Base-by-base conservation (phyloP, 164 flowering plant species). In the Annona cherimola region DNA sequence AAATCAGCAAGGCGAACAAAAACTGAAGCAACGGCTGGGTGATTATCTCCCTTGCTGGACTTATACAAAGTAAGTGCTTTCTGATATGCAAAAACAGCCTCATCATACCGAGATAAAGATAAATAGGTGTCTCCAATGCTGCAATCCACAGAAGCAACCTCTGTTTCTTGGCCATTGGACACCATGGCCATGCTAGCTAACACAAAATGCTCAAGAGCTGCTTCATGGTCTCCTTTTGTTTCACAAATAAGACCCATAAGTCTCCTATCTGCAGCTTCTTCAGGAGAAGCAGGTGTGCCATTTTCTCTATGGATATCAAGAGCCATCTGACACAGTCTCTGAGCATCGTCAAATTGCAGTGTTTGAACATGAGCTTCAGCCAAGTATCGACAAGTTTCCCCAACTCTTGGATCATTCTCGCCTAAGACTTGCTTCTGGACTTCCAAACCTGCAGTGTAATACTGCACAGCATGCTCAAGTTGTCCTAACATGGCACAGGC, bases 211-310 rank as follows among this genome's bases (percentile, higher is more conserved):
- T 95, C 99, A 63, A 95, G 92, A 67, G 99, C 98, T 61, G 87
- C 83, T 75, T 95, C 98, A 78, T 93, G 88, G 71, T 95, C 89
- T 41, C 98, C 98, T 79, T 86, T 93, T 26, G 90, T 83, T 71
- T 95, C 99, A 75, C 91, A 91, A 63, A 95, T 90, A 67, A 95
- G 89, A 73, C 96, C 99, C 98, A 95, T 95, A 4, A 95, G 92
- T 79, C 98, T 85, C 78, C 99, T 79, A 74, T 95, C 99, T 2
- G 94, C 96, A 1, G 97, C 95, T 77, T 95, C 99, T 77, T 91
- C 96, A 61, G 87, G 80, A 39, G 99, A 90, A 40, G 89, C 86
- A 2, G 97, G 91, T 7, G 78, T 68, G 61, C 91, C 87, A 63
- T 82, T 87, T 71, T 84, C 91, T 77, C 73, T 88, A 71, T 93